Evolutionary conservation across 345 rosid species (phyloP), one percentile per base, ranked within the genome.

Genomic region (Bruguiera sexangula): DNA sequence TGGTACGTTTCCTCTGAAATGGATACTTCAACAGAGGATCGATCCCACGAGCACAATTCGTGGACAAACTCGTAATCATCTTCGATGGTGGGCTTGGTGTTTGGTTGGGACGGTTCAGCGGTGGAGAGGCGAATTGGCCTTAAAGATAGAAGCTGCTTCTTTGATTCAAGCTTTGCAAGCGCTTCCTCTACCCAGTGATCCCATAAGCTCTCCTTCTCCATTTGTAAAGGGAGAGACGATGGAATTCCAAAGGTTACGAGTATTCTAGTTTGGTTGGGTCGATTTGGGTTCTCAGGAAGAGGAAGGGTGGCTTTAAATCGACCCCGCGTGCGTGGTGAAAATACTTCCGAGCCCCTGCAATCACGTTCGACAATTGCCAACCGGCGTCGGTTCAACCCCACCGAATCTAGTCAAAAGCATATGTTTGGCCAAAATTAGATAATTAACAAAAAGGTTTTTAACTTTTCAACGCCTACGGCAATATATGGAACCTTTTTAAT

Each of bases 41-140:
- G 87, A 81, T 94, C 98, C 95, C 96, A 89, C 16, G 72, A 86
- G 67, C 75, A 83, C 90, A 94, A 75, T 82, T 80, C 72, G 34
- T 87, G 88, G 84, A 91, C 91, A 82, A 88, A 88, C 81, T 91
- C 69, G 77, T 76, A 80, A 10, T 77, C 88, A 8, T 82, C 83
- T 60, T 53, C 79, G 51, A 68, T 80, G 51, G 63, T 2, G 50
- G 46, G 56, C 27, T 15, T 55, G 67, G 53, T 36, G 31, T 60
- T 22, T 4, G 52, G 56, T 5, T 26, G 74, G 7, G 66, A 60
- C 9, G 74, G 73, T 20, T 65, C 78, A 15, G 50, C 50, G 54
- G 3, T 67, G 50, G 85, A 65, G 61, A 89, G 69, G 73, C 73
- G 74, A 74, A 95, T 89, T 78, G 99, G 97, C 69, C 96, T 83